Base-by-base conservation (phyloP, 805 yeast species). In the Scheffersomyces ergatensis region DNA sequence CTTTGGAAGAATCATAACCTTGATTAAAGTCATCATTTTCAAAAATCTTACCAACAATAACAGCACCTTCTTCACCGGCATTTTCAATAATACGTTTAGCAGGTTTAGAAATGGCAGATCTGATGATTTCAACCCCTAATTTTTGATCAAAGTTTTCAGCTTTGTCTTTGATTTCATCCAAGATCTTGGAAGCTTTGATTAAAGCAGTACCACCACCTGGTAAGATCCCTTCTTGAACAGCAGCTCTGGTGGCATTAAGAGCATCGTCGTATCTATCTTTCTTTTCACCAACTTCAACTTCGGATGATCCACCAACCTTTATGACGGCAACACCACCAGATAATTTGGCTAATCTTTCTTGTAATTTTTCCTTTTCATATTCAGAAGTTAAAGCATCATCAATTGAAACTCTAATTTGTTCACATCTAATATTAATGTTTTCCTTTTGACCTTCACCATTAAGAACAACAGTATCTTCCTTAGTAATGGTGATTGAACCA, bases 191-290 rank as follows among this genome's bases (percentile, higher is more conserved):
- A 38, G 98, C 97, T 79, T 93, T 93, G 59, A 89, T 78, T 61
- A 93, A 78, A 43, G 99, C 99, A 52, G 97, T 89, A 72, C 99
- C 99, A 67, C 99, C 99, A 74, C 99, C 99, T 62, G 99, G 99
- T 53, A 93, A 78, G 62, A 93, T 89, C 72, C 99, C 99, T 71
- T 89, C 96, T 72, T 92, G 92, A 49, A 93, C 96, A 51, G 99
- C 99, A 47, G 99, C 97, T 71, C 98, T 89, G 39, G 98, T 93
- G 42, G 99, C 97, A 63, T 93, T 92, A 63, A 93, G 78, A 20
- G 99, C 98, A 74, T 93, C 99, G 58, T 93, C 98, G 62, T 89
- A 88, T 72, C 99, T 85, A 68, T 93, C 99, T 77, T 93, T 93
- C 93, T 93, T 93, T 78, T 93, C 99, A 61, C 97, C 95, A 52